Conservation (phyloP, 2,329 filamentous ascomycete genomes). For the Stachybotrys chlorohalonatus region DNA sequence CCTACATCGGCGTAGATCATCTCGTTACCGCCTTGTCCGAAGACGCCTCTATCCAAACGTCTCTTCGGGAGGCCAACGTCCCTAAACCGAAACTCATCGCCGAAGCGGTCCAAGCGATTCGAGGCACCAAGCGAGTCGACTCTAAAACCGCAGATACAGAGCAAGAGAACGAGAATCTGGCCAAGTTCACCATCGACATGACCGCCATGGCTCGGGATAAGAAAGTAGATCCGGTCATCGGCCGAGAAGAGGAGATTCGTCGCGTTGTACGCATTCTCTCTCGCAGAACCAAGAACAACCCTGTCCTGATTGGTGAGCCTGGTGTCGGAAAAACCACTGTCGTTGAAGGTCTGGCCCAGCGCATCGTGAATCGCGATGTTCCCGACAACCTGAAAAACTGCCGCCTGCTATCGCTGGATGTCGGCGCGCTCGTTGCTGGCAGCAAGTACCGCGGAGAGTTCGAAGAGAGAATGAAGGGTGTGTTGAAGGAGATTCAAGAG, state of each 20-base stretch:
- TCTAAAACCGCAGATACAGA: conserved; percentile 93
- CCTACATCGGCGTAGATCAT: conserved; percentile 89
- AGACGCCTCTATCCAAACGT: conserved; percentile 63
- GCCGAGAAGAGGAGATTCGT: conserved; percentile 90
- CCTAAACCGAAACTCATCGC: conserved; percentile 87
- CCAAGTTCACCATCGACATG: conserved; percentile 99
- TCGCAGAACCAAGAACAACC: conserved; percentile 95
- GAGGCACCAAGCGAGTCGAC: conserved; percentile 87
- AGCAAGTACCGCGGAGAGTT: conserved; percentile 99
- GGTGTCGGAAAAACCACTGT: conserved; percentile 99
- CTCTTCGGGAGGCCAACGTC: conserved; percentile 78
- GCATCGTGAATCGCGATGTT: conserved; percentile 94
- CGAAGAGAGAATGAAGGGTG: conserved; percentile 98
- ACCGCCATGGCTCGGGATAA: conserved; percentile 92
- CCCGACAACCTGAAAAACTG: conserved; percentile 91
- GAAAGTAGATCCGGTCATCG: conserved; percentile 96
- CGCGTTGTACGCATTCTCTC: conserved; percentile 87
- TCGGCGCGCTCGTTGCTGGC: conserved; percentile 88
- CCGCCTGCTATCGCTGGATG: conserved; percentile 88
- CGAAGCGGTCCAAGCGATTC: conserved; percentile 81
- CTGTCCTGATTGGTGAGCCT: conserved; percentile 92
- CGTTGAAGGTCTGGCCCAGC: conserved; percentile 87
- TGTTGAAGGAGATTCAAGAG: conserved; percentile 91
- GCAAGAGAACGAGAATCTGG: conserved; percentile 86
- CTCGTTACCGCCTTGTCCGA: conserved; percentile 80